phyloP scores from a whole-genome alignment of 306 rosid species.

The Morella rubra region DNA sequence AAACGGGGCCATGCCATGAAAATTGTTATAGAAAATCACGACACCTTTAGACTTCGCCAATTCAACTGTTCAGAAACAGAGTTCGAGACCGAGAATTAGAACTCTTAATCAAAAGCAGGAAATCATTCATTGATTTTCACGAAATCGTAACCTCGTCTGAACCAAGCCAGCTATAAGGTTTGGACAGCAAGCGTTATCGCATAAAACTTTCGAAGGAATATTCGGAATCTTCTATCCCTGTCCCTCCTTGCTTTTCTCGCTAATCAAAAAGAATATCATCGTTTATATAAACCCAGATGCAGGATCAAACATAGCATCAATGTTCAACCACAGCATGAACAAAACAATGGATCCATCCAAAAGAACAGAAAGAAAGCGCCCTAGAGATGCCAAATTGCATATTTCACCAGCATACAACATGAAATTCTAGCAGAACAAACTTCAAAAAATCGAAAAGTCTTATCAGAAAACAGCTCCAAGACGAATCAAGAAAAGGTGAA shows the following conservation, averaged over 20 bases:
- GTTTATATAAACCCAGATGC: conserved; percentile 3
- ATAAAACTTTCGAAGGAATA: not conserved
- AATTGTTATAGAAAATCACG: no score
- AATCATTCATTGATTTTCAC: not conserved
- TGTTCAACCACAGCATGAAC: not conserved
- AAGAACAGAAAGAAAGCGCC: conserved; percentile 1
- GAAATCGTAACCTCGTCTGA: not conserved
- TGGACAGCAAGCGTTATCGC: not conserved
- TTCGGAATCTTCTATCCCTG: not conserved
- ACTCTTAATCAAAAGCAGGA: no score
- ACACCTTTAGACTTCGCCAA: no score
- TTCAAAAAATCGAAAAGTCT: not conserved
- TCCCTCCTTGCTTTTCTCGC: no score
- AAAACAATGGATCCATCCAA: conserved; percentile 4
- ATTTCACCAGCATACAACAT: conserved; percentile 15
- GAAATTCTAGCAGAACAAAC: conserved; percentile 11
- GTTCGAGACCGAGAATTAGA: no score
- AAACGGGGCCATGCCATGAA: no score
- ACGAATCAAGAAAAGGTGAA: conserved; percentile 15
- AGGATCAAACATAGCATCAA: conserved; percentile 3
- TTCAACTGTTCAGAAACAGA: no score
- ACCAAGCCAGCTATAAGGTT: not conserved
- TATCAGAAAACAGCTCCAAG: conserved; percentile 11
- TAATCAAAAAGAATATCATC: not conserved
- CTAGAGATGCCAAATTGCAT: not conserved